phyloP scores from a whole-genome alignment of 2,329 filamentous ascomycete species.

The Immersiporthe knoxdaviesiana region DNA sequence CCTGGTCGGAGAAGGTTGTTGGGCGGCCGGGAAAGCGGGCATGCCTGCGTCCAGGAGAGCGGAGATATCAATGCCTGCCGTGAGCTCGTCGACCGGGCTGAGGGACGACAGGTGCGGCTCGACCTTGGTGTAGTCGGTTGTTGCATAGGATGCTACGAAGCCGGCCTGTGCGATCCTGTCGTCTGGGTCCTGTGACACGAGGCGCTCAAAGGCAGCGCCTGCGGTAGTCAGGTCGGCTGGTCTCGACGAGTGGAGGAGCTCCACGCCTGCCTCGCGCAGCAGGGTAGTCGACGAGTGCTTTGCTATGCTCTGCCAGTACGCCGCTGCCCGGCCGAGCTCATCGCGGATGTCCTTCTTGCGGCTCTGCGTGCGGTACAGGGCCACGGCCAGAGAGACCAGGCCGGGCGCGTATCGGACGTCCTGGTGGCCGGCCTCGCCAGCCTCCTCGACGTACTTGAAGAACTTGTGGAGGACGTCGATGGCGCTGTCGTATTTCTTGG shows the following conservation, averaged over 20 bases:
- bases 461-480: constrained; percentile 76
- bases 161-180: constrained; percentile 78
- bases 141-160: constrained; percentile 80
- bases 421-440: constrained; percentile 57
- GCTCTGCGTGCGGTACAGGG: constrained; percentile 76
- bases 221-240: constrained; percentile 70
- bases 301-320: constrained; percentile 68
- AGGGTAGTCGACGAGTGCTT: constrained; percentile 49
- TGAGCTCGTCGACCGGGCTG: constrained; percentile 64
- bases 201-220: constrained; percentile 74
- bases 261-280: constrained; percentile 78
- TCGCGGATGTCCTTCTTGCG: constrained; percentile 71
- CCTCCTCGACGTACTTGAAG: constrained; percentile 70
- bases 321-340: constrained; percentile 78
- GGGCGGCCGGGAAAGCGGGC: constrained; percentile 48
- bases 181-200: constrained; percentile 66
- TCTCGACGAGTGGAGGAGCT: constrained; percentile 76
- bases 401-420: constrained; percentile 83
- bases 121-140: constrained; percentile 59
- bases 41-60: constrained; percentile 70
- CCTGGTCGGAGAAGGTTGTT: constrained; percentile 40
- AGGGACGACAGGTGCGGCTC: constrained; percentile 59
- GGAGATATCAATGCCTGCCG: constrained; percentile 62
- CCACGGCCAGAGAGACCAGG: constrained; percentile 77
- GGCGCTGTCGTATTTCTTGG: constrained; percentile 73